Base-by-base conservation (phyloP, 768 basidiomycete genomes). In the Naganishia onofrii region DNA sequence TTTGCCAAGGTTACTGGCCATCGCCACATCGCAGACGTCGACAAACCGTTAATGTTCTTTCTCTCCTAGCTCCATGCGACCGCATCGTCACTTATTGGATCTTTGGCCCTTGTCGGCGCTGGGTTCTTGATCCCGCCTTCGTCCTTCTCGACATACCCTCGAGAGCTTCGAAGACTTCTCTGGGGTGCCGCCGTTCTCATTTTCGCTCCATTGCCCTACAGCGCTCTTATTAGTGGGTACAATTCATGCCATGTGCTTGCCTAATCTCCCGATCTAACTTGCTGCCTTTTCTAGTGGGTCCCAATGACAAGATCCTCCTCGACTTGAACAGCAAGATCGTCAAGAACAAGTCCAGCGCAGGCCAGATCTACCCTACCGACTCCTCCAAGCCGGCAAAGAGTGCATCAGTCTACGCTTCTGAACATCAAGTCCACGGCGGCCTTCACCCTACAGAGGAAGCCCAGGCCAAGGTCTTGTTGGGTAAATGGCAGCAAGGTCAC, bases 41-140 rank as follows among this genome's bases (percentile, higher is more conserved):
- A n/a, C n/a, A n/a, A n/a, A n/a, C n/a, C n/a, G n/a, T n/a, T n/a
- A n/a, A n/a, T n/a, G n/a, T n/a, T n/a, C 38, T 31, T n/a, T 7
- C 7, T 46, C 42, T 44, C 10, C 26, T 54, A 58, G 48, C 38
- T 55, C 29, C 54, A 71, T 29, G 44, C 64, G 0, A 53, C 66
- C 4, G 51, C 46, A n/a, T 66, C 66, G 21, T 54, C 42, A 15
- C 51, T 63, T 46, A 46, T 71, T 46, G 70, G 70, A 26, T 44
- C 70, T 42, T 28, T 71, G 42, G 66, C 44, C 1, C 53, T 68
- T 26, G 23, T 58, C 36, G 23, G 56, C 38, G 70, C 70, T 36
- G 70, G 64, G 0, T 60, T 71, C 56, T 26, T 66, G 29, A 55
- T 71, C 34, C 70, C 70, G 12, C 66, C 66, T 23, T 71, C 70